Evolutionary conservation across 805 yeast species (phyloP), one percentile per base, ranked within the genome.

Genomic region (Lachancea waltii): DNA sequence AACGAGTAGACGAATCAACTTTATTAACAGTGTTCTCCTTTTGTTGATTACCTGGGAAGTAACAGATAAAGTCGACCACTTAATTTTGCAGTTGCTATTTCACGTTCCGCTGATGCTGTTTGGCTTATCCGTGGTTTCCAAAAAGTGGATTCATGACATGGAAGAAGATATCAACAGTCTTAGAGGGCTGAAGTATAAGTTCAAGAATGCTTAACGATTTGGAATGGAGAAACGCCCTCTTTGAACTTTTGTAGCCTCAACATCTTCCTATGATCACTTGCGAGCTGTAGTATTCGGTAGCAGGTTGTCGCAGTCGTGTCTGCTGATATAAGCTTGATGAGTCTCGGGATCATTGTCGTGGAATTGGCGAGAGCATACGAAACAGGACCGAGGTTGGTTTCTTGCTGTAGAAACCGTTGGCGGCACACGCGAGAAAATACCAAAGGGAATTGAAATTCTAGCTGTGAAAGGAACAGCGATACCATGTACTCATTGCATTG

Each of bases 401-500:
- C 50, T 32, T 60, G 62, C 14, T 36, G 17, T 9, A 31, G 32
- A 3, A 59, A 41, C 5, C 49, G 35, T 1, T 38, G 35, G 36
- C 67, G 46, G 4, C 55, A 44, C 1, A 36, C 37, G 16, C 36
- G 37, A 10, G 58, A 60, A 35, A 63, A 64, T 4, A 60, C 53
- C 18, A 63, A 40, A 3, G 68, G 67, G 41, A 51, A 54, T 25
- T 51, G 54, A 29, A 60, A 57, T 35, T 64, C 68, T 35, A 62
- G 44, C 31, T 62, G 57, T 0, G 62, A 55, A 2, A 58, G n/a
- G 8, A 61, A 27, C 21, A 61, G 40, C 1, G 62, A 58, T 2
- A 47, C 30, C 13, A 54, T 23, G 41, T 43, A 59, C 25, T 55
- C 58, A 28, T 56, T 56, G 30, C 52, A 36, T 19, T 50, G 56